Evolutionary conservation across 1,139 yeast species (phyloP).

Genomic region (Candida albicans): DNA sequence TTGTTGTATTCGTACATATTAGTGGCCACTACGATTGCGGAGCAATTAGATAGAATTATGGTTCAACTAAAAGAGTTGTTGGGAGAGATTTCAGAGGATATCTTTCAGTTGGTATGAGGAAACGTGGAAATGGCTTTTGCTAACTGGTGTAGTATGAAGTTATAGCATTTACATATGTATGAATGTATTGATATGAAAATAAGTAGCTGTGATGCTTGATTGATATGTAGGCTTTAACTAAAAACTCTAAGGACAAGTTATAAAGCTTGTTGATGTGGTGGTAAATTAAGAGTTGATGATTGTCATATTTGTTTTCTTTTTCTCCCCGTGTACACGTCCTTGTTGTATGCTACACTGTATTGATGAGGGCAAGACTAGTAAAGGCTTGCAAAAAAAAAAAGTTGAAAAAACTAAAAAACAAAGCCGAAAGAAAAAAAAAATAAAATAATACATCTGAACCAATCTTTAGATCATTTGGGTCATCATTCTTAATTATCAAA

Average conservation of each 20-base stretch:
- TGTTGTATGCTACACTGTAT: no score
- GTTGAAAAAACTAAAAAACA: not conserved
- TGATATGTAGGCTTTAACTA: no score
- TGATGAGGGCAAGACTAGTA: no score
- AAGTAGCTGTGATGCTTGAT: no score
- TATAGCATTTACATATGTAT: constrained; percentile 2
- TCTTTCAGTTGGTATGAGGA: constrained; percentile 38
- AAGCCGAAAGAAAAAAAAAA: not conserved
- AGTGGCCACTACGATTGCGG: constrained; percentile 66
- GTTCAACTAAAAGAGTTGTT: constrained; percentile 54
- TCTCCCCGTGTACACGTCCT: no score
- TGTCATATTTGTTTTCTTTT: no score
- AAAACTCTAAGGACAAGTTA: no score
- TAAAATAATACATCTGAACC: not conserved
- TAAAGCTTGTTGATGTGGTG: no score
- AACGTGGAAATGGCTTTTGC: not conserved
- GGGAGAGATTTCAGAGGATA: constrained; percentile 63
- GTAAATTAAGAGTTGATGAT: no score
- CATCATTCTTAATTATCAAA: not conserved
- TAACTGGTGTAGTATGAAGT: not conserved
- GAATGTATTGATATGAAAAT: no score
- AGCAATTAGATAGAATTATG: constrained; percentile 62
- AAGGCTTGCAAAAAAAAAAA: no score
- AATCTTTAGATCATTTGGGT: not conserved
- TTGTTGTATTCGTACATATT: constrained; percentile 71